Base-by-base conservation (phyloP, 164 flowering plant genomes). In the Sedum album region DNA sequence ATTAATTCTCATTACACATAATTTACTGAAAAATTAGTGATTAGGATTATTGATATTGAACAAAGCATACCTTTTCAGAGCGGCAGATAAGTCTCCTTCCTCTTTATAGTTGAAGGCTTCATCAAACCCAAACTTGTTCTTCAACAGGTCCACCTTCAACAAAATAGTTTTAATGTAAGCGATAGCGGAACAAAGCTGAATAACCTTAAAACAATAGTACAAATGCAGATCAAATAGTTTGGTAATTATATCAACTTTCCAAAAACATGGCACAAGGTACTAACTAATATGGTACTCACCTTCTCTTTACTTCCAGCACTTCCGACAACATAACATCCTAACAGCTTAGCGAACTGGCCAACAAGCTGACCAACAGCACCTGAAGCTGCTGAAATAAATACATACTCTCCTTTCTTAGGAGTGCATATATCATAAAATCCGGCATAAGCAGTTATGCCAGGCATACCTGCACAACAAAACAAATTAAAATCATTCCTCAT, bases 361-460 rank as follows among this genome's bases (percentile, higher is more conserved):
- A 82, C 88, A 53, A 84, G 80, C 73, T 84, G 88, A 25, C 88
- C 88, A 36, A 83, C 85, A 5, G 85, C 85, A 6, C 86, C 86
- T 36, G 86, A 73, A 8, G 90, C 90, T 9, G 90, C 84, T 8
- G 90, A 86, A 15, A 86, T 71, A 60, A 66, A 84, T 55, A 86
- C 85, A 46, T 30, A 67, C 21, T 84, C 86, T 46, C 81, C 84
- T 71, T 78, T 76, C 76, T 82, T 78, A 5, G 87, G 89, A 39
- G 80, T 74, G 69, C 80, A 78, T 0, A 85, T 51, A 61, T 84
- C 85, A 66, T 72, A 73, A 38, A 85, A 79, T 26, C 87, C 87
- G 66, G 51, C 82, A 76, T 84, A 82, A 38, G 90, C 90, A 48
- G 87, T 82, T 73, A 84, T 48, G 4, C 87, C 90, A 30, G 85